These are phyloP conservation scores for Candida lessepsii DNA, from an alignment of 805 yeast genomes.

Conservation along the genomic window DNA sequence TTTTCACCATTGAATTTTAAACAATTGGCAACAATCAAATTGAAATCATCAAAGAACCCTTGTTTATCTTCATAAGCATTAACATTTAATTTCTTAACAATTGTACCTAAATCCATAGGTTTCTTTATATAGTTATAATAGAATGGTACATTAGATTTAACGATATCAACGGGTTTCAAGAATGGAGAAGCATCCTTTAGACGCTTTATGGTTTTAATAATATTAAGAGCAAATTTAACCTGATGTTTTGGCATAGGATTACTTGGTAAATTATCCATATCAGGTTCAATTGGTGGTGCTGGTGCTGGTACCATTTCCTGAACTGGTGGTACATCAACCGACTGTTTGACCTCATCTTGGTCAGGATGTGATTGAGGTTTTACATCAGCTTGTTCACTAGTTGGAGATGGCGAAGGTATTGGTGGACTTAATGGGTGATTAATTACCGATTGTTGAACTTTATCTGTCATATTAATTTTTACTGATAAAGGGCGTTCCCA, in stretches of 20 bases:
- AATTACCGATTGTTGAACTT: constrained; percentile 3
- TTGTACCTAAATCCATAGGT: constrained; percentile 94
- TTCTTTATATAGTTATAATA: constrained; percentile 78
- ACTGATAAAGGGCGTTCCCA: constrained; percentile 2
- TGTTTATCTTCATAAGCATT: constrained; percentile 72
- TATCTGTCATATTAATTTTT: not conserved
- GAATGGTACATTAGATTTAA: constrained; percentile 84
- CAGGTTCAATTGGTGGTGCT: constrained; percentile 71
- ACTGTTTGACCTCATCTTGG: not conserved
- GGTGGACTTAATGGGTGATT: constrained; percentile 22
- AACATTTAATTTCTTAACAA: constrained; percentile 71
- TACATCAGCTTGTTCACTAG: constrained; percentile 1
- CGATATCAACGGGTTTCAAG: constrained; percentile 83
- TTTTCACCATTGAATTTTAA: constrained; percentile 79
- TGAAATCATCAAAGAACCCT: constrained; percentile 73
- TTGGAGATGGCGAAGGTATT: constrained; percentile 45
- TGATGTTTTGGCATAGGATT: constrained; percentile 82
- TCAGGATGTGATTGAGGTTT: too few species aligned
- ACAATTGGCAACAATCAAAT: constrained; percentile 83
- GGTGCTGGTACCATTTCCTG: constrained; percentile 56
- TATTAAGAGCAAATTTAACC: constrained; percentile 70
- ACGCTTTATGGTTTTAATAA: constrained; percentile 83
- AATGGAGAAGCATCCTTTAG: constrained; percentile 93
- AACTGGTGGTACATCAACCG: constrained; percentile 10
- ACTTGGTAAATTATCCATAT: constrained; percentile 63